phyloP scores from a whole-genome alignment of 306 rosid genomes.

The Biancaea sappan region DNA sequence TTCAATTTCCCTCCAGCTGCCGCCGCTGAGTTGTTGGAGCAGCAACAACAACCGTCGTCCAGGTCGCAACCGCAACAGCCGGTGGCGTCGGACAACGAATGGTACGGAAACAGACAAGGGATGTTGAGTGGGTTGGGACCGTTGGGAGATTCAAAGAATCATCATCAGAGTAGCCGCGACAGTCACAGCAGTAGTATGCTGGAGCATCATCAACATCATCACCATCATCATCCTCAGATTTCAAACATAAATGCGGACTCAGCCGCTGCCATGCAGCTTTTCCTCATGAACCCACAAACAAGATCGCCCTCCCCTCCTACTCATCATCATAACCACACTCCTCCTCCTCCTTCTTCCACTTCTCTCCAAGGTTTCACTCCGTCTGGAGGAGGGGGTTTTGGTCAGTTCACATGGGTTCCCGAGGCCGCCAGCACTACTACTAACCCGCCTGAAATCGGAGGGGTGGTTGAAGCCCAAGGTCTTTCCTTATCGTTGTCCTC shows the following conservation, averaged over 20 bases:
- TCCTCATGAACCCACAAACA: conserved; percentile 84
- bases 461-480: conserved; percentile 67
- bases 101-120: conserved; percentile 74
- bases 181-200: conserved; percentile 38
- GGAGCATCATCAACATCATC: conserved; percentile 56
- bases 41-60: conserved; percentile 28
- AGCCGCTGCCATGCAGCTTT: conserved; percentile 98
- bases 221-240: conserved; percentile 63
- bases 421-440: conserved; percentile 22
- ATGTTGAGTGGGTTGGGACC: conserved; percentile 47
- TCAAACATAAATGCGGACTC: conserved; percentile 80
- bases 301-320: conserved; percentile 79
- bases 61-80: conserved; percentile 39
- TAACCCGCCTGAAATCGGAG: conserved; percentile 40
- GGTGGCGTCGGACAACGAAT: conserved; percentile 50
- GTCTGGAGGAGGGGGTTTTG: conserved; percentile 63
- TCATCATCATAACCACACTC: conserved; percentile 20
- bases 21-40: conserved; percentile 58
- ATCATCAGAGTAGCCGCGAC: conserved; percentile 50
- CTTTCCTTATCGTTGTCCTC: conserved; percentile 68
- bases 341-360: conserved; percentile 38
- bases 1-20: conserved; percentile 63
- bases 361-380: conserved; percentile 40
- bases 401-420: conserved; percentile 70
- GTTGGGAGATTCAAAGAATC: conserved; percentile 50